Evolutionary conservation across 495 filamentous ascomycete species (phyloP), one percentile per base, ranked within the genome.

Genomic region (Copromyces sp.): DNA sequence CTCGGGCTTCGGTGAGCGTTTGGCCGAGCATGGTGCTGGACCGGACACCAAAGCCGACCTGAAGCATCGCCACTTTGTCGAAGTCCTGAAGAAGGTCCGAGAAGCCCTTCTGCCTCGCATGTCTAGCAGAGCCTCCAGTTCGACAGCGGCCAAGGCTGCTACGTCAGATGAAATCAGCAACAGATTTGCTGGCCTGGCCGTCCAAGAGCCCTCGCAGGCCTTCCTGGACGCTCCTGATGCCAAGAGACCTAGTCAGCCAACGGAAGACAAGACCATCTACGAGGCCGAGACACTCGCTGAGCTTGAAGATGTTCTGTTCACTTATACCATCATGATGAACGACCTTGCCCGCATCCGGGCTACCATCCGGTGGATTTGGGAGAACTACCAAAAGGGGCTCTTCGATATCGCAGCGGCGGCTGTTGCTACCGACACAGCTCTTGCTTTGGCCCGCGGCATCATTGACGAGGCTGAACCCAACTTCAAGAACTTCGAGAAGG

Each of bases 401-500:
- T 75, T 78, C 41, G 81, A 83, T 38, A 75, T 85, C 2, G 73
- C 77, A 17, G 79, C 82, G 2, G 78, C 79, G 1, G 82, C 83
- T 17, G 72, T 84, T 42, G 77, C 79, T 0, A 81, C 82, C 7
- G 82, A 85, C 61, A 84, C 83, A 0, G 81, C 83, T 9, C 75
- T 84, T 16, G 80, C 82, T 29, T 73, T 85, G 65, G 83, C 80
- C 20, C 75, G 78, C 16, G 71, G 72, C 42, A 70, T 82, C 74
- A 81, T 78, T 70, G 77, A 84, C 9, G 82, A 84, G 7, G 73
- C 78, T n/a, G 39, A 70, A 14, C 76, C 75, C n/a, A 45, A 75
- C n/a, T 73, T 83, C 29, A 70, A 77, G 6, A 40, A 72, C 3
- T 74, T 80, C 14, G 24, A 61, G 2, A 75, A 75, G 1, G 80